Base-by-base conservation (phyloP, 768 basidiomycete genomes). In the Termitomyces sp. region DNA sequence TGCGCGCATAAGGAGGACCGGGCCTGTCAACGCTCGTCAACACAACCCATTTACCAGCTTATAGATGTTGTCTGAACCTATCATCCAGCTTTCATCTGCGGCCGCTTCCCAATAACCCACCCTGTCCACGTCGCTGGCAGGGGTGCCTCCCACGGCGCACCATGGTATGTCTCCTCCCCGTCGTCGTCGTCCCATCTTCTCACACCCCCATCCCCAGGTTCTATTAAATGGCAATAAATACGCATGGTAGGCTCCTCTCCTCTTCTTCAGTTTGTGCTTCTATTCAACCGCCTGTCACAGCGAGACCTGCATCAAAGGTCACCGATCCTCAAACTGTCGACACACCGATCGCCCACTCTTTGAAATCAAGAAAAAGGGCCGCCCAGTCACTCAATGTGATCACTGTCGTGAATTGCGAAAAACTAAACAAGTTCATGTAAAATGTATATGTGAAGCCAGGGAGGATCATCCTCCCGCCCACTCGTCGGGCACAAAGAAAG, bases 261-360 rank as follows among this genome's bases (percentile, higher is more conserved):
- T 21, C n/a, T n/a, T n/a, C n/a, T n/a, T 16, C 14, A 41, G n/a
- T n/a, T 43, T 47, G 54, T n/a, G 43, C 56, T 56, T 55, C 29
- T 52, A 59, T 35, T 34, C 50, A 53, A 29, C n/a, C 37, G 41
- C 21, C n/a, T 46, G 7, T 44, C 45, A 23, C 64, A 93, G 92
- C 71, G 90, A 90, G 77, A 89, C 91, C 63, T 96, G 94, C 76
- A 95, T 95, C 73, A 94, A 94, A 74, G 94, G 93, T 17, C 93
- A 96, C 73, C 84, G 94, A 48, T 95, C 93, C 16, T 92, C 91
- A 16, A 82, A 85, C 31, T 96, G 94, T 75, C 87, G 85, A 67
- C 94, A 96, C 69, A 88, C 84, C 53, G 91, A 94, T 69, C 83
- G 94, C 41, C 88, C 92, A 37, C 79, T 96, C 51, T 94, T 87